phyloP scores from a whole-genome alignment of 2,329 filamentous ascomycete genomes.

The Trichoderma pleuroti region DNA sequence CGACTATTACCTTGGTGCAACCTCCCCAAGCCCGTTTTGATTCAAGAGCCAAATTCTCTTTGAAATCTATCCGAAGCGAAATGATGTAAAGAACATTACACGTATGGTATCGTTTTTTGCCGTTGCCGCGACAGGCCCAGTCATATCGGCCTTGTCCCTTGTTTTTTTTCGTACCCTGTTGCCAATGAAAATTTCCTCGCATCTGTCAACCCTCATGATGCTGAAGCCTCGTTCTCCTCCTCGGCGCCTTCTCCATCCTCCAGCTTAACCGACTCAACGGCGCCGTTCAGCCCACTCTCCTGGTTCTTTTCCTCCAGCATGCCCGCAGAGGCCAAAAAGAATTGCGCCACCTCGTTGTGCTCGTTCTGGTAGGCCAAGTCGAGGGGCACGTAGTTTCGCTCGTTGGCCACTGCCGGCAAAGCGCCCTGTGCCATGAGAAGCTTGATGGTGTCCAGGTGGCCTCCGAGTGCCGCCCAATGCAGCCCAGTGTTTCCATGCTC shows the following conservation, averaged over 20 bases:
- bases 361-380: conserved; percentile 70
- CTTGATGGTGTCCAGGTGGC: conserved; percentile 78
- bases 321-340: conserved; percentile 50
- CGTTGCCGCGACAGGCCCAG: not conserved
- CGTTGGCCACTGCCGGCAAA: conserved; percentile 73
- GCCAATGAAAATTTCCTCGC: not conserved
- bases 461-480: conserved; percentile 91
- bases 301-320: conserved; percentile 48
- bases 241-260: conserved; percentile 31
- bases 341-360: conserved; percentile 62
- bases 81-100: not conserved
- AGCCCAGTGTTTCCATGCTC: conserved; percentile 83
- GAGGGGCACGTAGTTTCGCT: conserved; percentile 76
- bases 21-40: not conserved
- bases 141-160: not conserved
- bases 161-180: not conserved
- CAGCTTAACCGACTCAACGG: conserved; percentile 39
- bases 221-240: conserved; percentile 1
- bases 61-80: not conserved
- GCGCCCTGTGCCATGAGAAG: conserved; percentile 72
- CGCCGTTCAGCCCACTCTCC: conserved; percentile 41
- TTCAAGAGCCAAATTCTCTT: not conserved
- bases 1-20: not conserved
- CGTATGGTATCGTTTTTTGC: not conserved
- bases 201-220: not conserved